A percentile compares a stretch with the other conserved stretches of the same genome.
Conservation (phyloP, 305 asterid genomes). For the Solanum hybrid region DNA sequence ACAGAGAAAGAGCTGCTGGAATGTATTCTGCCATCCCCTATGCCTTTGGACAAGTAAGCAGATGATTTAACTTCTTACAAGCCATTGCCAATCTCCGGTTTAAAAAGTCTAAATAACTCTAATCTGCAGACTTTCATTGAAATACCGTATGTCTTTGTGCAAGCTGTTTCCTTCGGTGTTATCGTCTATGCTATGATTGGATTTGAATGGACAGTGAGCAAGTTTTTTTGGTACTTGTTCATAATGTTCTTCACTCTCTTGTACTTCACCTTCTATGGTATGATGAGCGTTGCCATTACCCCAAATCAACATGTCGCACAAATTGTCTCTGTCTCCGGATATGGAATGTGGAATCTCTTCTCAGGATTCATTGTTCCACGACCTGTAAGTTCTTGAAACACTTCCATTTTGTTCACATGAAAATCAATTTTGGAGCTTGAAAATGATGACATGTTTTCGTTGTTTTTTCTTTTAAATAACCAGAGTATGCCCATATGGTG, state of each 20-base stretch:
- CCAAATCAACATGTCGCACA: slow-evolving; percentile 1
- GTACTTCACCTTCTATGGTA: slow-evolving; percentile 8
- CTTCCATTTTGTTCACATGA: neutral
- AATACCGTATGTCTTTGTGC: neutral
- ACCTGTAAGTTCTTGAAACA: neutral
- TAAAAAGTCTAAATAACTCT: neutral
- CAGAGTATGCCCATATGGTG: slow-evolving; percentile 8
- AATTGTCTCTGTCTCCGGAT: neutral
- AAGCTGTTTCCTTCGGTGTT: neutral
- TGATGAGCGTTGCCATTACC: slow-evolving; percentile 9
- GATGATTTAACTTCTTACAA: neutral
- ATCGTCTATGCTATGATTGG: slow-evolving; percentile 6
- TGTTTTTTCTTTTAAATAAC: neutral
- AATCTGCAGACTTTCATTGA: neutral
- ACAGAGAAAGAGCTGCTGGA: slow-evolving; percentile 6
- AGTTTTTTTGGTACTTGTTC: slow-evolving; percentile 9
- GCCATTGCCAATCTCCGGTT: neutral
- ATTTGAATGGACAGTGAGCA: slow-evolving; percentile 7
- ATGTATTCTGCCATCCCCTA: neutral
- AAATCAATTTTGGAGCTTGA: neutral
- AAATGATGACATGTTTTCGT: neutral
- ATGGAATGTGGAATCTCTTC: slow-evolving; percentile 1
- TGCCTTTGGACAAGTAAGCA: slow-evolving; percentile 7
- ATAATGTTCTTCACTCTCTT: slow-evolving; percentile 1
- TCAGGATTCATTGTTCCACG: slow-evolving; percentile 12